Base-by-base conservation (phyloP, 2,329 filamentous ascomycete species). In the Trichoderma asperellum region DNA sequence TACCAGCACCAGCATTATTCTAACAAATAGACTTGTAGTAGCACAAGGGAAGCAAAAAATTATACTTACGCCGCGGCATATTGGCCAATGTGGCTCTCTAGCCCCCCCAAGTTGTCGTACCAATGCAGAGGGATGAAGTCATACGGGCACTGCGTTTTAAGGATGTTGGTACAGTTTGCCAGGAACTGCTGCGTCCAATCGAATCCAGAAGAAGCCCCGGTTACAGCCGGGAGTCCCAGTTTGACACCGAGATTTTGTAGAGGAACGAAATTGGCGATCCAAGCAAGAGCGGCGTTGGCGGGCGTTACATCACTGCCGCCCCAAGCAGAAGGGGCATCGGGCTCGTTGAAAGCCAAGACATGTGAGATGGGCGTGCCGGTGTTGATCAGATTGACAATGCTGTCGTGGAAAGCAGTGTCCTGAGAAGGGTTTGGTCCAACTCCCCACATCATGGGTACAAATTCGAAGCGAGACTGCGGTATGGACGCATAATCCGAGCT, bases 401-500 rank as follows among this genome's bases (percentile, higher is more conserved):
- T 81, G 68, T 84, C 80, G 47, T 89, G 83, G 78, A 94, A 94
- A 0, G 83, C 82, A 0, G 85, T 88, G 75, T 87, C 84, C 68
- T 83, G 80, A 27, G 81, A 76, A 24, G 79, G 75, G 70, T 83
- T 76, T 12, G 79, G 70, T 2, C 82, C 81, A 10, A 86, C 82
- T 35, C 91, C 91, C 90, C 90, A 95, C 70, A 94, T 86, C 92
- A 94, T 93, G 59, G 92, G 92, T 1, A 95, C 89, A 78, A 93
- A 95, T 77, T 92, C 85, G 73, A 95, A 87, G 14, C 83, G 78
- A 16, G 82, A 81, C 74, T 89, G 86, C 0, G 83, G 74, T 40
- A 83, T 75, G 60, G 82, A 78, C 47, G 78, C 72, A 75, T 85
- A 90, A 56, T 81, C 81, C 0, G 83, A 71, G 0, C 89, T 87